Evolutionary conservation across 1,284 basidiomycete genomes (phyloP).

Genomic region (Malassezia furfur): DNA sequence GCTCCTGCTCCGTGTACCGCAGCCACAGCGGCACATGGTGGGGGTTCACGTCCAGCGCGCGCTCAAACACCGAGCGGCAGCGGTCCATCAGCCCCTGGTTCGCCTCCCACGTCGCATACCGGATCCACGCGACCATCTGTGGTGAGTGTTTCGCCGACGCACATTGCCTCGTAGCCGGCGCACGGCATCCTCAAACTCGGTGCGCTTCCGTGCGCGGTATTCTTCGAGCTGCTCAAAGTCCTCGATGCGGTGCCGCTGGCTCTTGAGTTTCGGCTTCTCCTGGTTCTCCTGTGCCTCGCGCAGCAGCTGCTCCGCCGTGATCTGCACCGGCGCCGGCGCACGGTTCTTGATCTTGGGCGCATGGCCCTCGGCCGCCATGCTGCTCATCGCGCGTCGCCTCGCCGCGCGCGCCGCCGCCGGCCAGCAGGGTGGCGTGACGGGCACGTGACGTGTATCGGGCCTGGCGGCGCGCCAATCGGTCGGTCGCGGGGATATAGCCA

Average conservation of each 20-base stretch:
- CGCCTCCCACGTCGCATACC: conserved; percentile 67
- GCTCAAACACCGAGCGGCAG: conserved; percentile 84
- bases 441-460: neutral
- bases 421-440: neutral
- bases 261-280: conserved; percentile 66
- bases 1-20: conserved; percentile 93
- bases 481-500: too few relatives aligned
- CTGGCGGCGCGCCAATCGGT: neutral
- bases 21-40: conserved; percentile 84
- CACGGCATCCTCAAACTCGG: conserved; percentile 92
- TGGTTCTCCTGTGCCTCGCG: conserved; percentile 96
- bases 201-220: conserved; percentile 84
- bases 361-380: conserved; percentile 21
- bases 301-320: conserved; percentile 92
- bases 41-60: conserved; percentile 88
- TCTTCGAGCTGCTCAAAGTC: conserved; percentile 96
- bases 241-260: conserved; percentile 56
- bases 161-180: conserved; percentile 78
- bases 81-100: conserved; percentile 68
- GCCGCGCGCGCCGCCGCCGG: neutral
- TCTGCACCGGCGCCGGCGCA: conserved; percentile 85
- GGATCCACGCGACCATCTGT: conserved; percentile 51
- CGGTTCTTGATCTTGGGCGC: conserved; percentile 76
- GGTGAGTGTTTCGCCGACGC: conserved; percentile 51
- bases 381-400: neutral